Base-by-base conservation (phyloP, 306 rosid genomes). In the Trifolium subterraneum region DNA sequence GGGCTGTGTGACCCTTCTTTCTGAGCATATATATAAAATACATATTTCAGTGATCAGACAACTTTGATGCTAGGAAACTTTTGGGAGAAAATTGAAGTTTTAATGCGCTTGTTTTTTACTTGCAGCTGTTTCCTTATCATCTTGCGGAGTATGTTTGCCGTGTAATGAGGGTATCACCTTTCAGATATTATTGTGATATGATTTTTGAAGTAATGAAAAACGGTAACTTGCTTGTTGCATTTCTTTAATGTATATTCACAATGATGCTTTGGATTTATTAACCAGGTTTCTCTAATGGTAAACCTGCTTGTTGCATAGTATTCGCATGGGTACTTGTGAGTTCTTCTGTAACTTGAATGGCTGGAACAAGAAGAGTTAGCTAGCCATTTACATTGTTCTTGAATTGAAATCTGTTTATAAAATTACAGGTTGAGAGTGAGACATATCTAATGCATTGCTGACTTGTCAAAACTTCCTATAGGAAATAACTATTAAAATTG, bases 101-200 rank as follows among this genome's bases (percentile, higher is more conserved):
- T 85, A 73, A 86, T 55, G 38, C 82, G 58, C 50, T 69, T 23
- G 68, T 76, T 81, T 84, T 62, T 80, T 35, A 66, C 71, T 72
- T 88, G 96, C 99, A 95, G 99, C 86, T 95, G 59, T 95, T 92
- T 84, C 99, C 99, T 64, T 95, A 95, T 81, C 98, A 90, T 84
- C 93, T 95, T 72, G 93, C 96, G 0, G 99, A 92, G 71, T 87
- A 92, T 78, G 88, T 95, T 83, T 95, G 98, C 82, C 98, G 98
- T 56, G 97, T 95, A 41, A 88, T 92, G 99, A 88, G 99, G 84
- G 75, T 95, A 35, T 95, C 99, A 2, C 96, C 98, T 63, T 95
- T 95, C 93, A 86, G 96, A 95, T 95, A 95, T 80, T 95, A 90
- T 47, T 90, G 98, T 74, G 99, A 95, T 86, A 95, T 95, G 93